Conservation (phyloP, 1,284 basidiomycete genomes). For the Tilletia caries region DNA sequence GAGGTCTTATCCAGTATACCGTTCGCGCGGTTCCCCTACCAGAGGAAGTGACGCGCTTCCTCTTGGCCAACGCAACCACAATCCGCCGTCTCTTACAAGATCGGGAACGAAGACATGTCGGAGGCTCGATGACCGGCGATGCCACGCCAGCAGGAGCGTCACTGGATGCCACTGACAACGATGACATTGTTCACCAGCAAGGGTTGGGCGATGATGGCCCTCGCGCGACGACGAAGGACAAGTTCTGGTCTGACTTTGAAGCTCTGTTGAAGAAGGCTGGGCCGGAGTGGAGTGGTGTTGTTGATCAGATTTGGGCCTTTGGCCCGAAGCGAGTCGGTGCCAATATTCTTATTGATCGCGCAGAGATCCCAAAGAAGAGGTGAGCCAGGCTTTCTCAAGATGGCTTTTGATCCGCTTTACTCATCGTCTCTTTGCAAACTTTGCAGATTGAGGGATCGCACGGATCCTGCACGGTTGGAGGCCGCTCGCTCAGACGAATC, state of each 20-base stretch:
- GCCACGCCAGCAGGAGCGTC: constrained; percentile 5
- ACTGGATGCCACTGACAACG: background rate
- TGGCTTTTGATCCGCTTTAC: too few relatives aligned
- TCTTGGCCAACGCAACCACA: constrained; percentile 69
- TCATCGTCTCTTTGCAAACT: too few relatives aligned
- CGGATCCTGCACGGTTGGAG: constrained; percentile 2
- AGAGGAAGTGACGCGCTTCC: constrained; percentile 65
- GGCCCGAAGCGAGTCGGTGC: constrained; percentile 83
- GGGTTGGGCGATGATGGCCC: background rate
- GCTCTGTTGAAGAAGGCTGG: constrained; percentile 68
- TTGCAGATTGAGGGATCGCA: constrained; percentile 2
- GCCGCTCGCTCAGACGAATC: background rate
- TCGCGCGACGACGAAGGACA: constrained; percentile 58
- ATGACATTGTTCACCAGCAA: background rate
- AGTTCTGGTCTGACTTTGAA: constrained; percentile 77
- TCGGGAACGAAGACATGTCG: constrained; percentile 1
- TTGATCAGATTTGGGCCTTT: constrained; percentile 80
- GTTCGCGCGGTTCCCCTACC: constrained; percentile 81
- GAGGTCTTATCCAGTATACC: constrained; percentile 74
- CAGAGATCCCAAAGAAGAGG: constrained; percentile 1
- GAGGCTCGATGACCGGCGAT: background rate
- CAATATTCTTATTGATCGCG: constrained; percentile 74
- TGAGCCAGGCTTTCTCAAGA: too few relatives aligned
- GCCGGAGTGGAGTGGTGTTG: constrained; percentile 74
- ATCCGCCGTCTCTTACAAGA: constrained; percentile 36